Percentiles rank a stretch among this genome's conserved stretches.
These are phyloP conservation scores for Ceratobasidium papillatum DNA, from an alignment of 1,284 basidiomycete genomes.

Conservation along the genomic window DNA sequence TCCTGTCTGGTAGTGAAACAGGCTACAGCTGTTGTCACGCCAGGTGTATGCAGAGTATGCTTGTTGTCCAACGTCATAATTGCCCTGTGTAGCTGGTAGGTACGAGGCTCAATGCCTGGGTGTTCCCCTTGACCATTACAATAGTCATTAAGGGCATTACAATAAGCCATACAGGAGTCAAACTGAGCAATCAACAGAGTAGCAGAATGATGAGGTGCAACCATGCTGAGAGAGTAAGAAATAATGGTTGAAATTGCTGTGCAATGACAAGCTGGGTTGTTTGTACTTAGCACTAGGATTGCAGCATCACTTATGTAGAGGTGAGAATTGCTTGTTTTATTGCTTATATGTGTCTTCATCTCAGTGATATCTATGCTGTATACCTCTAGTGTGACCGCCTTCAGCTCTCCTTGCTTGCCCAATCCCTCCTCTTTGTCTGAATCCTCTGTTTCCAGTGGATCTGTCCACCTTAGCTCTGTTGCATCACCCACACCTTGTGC, in stretches of 20 bases:
- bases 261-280: neutral
- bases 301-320: neutral
- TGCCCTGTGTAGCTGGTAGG: neutral
- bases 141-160: neutral
- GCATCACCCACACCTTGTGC: slow-evolving; percentile 37
- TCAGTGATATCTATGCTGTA: neutral
- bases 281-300: neutral
- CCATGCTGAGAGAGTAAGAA: neutral
- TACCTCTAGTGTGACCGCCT: neutral
- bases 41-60: neutral
- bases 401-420: neutral
- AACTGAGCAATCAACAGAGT: neutral
- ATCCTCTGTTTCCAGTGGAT: neutral
- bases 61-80: neutral
- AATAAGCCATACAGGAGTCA: neutral
- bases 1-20: neutral
- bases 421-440: neutral
- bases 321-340: too few species aligned
- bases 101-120: neutral
- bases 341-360: neutral
- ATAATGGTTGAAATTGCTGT: neutral
- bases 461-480: neutral
- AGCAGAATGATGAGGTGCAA: neutral
- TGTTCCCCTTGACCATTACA: neutral
- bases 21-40: neutral